phyloP scores from a whole-genome alignment of 148 eudicot genomes.

The Amaranthus hypochondriacus region DNA sequence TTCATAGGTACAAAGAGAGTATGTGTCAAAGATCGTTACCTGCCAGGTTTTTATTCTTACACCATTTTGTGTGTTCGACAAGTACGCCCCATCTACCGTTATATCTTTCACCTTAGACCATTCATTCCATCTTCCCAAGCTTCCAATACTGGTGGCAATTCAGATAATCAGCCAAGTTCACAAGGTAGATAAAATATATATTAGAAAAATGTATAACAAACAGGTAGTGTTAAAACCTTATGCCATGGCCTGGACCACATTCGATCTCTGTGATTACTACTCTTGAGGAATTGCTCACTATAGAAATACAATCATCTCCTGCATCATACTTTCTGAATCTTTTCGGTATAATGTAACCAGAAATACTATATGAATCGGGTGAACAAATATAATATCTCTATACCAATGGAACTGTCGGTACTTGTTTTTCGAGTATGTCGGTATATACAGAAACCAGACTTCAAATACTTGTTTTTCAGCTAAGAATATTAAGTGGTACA shows the following conservation, averaged over 20 bases:
- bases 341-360: not conserved
- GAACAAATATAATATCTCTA: not conserved
- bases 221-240: constrained; percentile 47
- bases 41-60: constrained; percentile 96
- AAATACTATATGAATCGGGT: not conserved
- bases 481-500: not conserved
- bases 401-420: not conserved
- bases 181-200: not conserved
- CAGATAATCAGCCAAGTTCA: constrained; percentile 1
- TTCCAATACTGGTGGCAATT: constrained; percentile 57
- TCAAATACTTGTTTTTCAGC: not conserved
- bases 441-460: no score
- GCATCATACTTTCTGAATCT: constrained; percentile 7
- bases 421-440: not conserved
- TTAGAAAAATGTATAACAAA: not conserved
- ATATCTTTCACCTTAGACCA: constrained; percentile 53
- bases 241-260: constrained; percentile 96
- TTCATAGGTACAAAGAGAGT: not conserved
- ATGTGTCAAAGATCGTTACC: constrained; percentile 35
- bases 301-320: constrained; percentile 96
- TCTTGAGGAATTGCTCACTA: constrained; percentile 69
- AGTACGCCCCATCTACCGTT: constrained; percentile 46
- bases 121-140: constrained; percentile 66
- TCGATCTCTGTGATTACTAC: constrained; percentile 40
- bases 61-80: constrained; percentile 78